phyloP scores from a whole-genome alignment of 805 yeast genomes.

The Saccharomycopsis microspora region DNA sequence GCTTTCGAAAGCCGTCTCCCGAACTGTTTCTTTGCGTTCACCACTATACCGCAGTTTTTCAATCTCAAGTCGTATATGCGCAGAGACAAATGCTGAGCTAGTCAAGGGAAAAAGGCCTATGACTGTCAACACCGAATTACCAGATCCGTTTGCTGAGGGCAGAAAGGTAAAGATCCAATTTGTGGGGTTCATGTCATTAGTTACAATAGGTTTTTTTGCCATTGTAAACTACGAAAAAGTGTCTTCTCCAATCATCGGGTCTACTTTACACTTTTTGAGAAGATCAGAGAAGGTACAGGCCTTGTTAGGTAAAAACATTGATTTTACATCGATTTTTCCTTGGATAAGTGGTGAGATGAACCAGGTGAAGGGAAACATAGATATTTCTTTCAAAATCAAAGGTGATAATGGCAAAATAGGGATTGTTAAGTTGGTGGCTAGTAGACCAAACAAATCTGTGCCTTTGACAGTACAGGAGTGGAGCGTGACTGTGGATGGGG shows the following conservation, averaged over 20 bases:
- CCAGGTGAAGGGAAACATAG: constrained; percentile 71
- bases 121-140: constrained; percentile 69
- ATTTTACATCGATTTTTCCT: constrained; percentile 59
- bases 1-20: too few species aligned
- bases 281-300: constrained; percentile 56
- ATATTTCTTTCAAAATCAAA: constrained; percentile 56
- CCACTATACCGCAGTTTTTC: too few species aligned
- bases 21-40: too few species aligned
- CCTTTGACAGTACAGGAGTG: constrained; percentile 53
- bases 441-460: constrained; percentile 45
- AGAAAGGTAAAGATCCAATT: constrained; percentile 44
- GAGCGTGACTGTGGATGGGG: constrained; percentile 42
- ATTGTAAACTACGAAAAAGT: constrained; percentile 91
- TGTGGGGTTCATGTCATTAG: constrained; percentile 37
- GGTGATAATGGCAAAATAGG: constrained; percentile 52
- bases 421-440: constrained; percentile 55
- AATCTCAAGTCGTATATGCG: neutral
- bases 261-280: constrained; percentile 77
- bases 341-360: constrained; percentile 85
- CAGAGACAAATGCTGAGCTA: neutral
- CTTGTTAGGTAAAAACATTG: constrained; percentile 63
- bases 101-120: constrained; percentile 27
- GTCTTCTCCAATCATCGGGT: constrained; percentile 77
- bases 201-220: constrained; percentile 44
- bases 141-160: constrained; percentile 58